Base-by-base conservation (phyloP, 345 rosid genomes). In the Citrus glauca region DNA sequence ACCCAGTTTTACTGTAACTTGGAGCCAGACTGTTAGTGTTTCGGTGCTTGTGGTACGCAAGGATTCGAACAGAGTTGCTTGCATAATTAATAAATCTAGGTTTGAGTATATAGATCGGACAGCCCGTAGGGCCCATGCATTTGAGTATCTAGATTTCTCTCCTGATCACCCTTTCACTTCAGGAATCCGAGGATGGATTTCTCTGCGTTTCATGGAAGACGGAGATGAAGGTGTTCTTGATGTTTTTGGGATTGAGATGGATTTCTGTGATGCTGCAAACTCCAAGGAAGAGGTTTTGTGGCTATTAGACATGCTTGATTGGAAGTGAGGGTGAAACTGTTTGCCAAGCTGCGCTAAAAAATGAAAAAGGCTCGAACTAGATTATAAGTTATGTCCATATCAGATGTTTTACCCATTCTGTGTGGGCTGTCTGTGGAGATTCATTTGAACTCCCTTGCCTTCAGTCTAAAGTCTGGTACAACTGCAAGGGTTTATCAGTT, bases 261-360 rank as follows among this genome's bases (percentile, higher is more conserved):
- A 94, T 85, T 96, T 94, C 69, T 86, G 90, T 55, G 93, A 91
- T 83, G 89, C 88, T 81, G 97, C 99, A 45, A 89, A 84, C 81
- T 85, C 95, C 38, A 87, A 86, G 86, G 97, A 94, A 7, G 95
- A 91, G 88, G 97, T 96, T 37, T 84, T 96, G 87, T 94, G 98
- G 98, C 90, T 96, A 56, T 73, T 96, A 55, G 93, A 93, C 87
- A 89, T 96, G 91, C 92, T 94, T 77, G 98, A 94, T 80, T 96
- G 99, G 99, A 92, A 92, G 82, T 96, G 87, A 91, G 69, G n/a
- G 33, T 19, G n/a, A 68, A 53, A 56, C 6, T 65, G 38, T 68
- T 72, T 63, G 50, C 65, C 71, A 45, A 35, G 14, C 60, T 13
- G 50, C 60, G 50, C 50, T 17, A 45, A 35, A 50, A 25, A 66